Evolutionary conservation across 176 grass and related monocot genomes (phyloP).

Genomic region (Ensete ventricosum): DNA sequence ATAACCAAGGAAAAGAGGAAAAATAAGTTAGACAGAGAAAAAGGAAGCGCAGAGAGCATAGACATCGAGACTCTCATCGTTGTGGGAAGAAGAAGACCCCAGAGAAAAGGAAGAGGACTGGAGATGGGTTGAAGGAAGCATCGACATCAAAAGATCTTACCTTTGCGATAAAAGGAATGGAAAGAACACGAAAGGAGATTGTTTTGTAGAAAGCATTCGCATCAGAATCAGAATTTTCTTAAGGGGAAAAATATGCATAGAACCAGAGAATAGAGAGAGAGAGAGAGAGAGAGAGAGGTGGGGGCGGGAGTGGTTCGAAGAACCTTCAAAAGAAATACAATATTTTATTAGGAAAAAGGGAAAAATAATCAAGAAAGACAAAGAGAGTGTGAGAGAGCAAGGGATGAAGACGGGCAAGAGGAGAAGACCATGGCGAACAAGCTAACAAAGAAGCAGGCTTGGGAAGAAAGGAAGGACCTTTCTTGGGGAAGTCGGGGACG

Average conservation of each 20-base stretch:
- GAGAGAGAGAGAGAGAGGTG: too few species aligned
- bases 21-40: neutral
- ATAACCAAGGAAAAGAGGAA: neutral
- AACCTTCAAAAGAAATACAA: neutral
- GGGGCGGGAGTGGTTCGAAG: too few species aligned
- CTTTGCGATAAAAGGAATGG: too few species aligned
- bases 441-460: neutral
- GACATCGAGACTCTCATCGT: neutral
- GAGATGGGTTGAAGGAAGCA: too few species aligned
- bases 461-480: neutral
- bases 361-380: neutral
- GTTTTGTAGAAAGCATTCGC: neutral
- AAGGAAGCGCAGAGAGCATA: neutral
- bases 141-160: too few species aligned
- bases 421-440: neutral
- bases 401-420: neutral
- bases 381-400: neutral
- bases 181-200: neutral
- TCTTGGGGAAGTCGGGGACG: slow-evolving; percentile 45
- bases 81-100: too few species aligned
- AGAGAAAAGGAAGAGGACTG: neutral
- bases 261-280: too few species aligned
- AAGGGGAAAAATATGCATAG: too few species aligned
- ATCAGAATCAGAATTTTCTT: neutral
- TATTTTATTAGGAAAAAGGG: neutral